These are phyloP conservation scores for Talaromyces sp. DNA, from an alignment of 2,329 filamentous ascomycete genomes.

Conservation along the genomic window DNA sequence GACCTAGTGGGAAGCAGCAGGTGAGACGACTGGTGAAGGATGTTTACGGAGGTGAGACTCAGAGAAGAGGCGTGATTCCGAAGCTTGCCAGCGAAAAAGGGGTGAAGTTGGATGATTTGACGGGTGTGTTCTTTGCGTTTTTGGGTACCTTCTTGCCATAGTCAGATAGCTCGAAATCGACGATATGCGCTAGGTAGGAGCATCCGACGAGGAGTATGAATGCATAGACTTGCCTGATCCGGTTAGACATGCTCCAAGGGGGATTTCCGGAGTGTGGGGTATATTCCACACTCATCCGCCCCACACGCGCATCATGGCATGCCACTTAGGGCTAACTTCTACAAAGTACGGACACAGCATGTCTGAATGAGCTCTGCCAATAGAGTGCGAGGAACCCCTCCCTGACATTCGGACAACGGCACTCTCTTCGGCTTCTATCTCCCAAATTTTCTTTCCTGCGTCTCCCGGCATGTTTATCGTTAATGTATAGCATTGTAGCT, in stretches of 20 bases:
- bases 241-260: background rate
- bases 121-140: slow-evolving; percentile 19
- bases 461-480: background rate
- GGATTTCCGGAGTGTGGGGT: slow-evolving; percentile 2
- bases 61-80: slow-evolving; percentile 26
- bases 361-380: background rate
- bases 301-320: background rate
- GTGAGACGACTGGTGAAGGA: slow-evolving; percentile 16
- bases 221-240: background rate
- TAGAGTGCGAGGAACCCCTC: background rate
- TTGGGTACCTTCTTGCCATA: slow-evolving; percentile 4
- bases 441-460: background rate
- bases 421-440: background rate
- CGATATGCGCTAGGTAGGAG: background rate
- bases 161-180: background rate
- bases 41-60: slow-evolving; percentile 25
- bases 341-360: background rate
- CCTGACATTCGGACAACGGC: background rate
- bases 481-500: no score
- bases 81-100: slow-evolving; percentile 20
- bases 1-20: slow-evolving; percentile 22
- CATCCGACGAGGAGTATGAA: background rate
- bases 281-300: background rate
- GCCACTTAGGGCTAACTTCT: background rate
- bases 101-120: slow-evolving; percentile 26